Evolutionary conservation across 2,329 filamentous ascomycete species (phyloP).

Genomic region (Neospermospora avenae): DNA sequence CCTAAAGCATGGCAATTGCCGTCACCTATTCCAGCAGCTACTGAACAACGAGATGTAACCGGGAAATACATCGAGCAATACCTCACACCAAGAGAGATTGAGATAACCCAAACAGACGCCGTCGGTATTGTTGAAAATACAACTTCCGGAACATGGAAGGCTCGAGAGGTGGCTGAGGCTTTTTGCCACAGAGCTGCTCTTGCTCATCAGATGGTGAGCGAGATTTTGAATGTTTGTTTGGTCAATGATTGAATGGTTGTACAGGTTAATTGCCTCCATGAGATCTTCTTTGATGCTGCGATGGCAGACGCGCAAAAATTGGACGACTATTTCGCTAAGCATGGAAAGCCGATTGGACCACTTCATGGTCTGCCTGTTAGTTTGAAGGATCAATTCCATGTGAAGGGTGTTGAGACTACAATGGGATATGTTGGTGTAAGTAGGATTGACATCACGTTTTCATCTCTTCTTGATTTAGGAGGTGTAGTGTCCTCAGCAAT

Average conservation of each 20-base stretch:
- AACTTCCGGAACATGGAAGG: conserved; percentile 51
- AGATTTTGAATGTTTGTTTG: conserved; percentile 39
- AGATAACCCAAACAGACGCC: conserved; percentile 59
- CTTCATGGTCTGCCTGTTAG: conserved; percentile 42
- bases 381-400: conserved; percentile 39
- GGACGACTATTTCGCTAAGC: conserved; percentile 47
- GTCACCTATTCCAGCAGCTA: conserved; percentile 43
- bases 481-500: no score
- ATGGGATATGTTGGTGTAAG: conserved; percentile 59
- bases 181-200: conserved; percentile 54
- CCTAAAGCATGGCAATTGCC: conserved; percentile 53
- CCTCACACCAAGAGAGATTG: conserved; percentile 49
- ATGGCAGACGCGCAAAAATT: conserved; percentile 48
- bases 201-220: conserved; percentile 49
- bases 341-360: conserved; percentile 36
- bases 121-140: conserved; percentile 54
- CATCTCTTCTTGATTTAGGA: no score
- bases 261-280: conserved; percentile 56
- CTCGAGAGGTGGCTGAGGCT: conserved; percentile 49
- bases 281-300: conserved; percentile 53
- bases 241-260: not conserved
- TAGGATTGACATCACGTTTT: not conserved
- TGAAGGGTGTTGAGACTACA: conserved; percentile 34
- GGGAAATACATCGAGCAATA: conserved; percentile 54
- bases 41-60: conserved; percentile 54